Evolutionary conservation across 169 alveolate species (phyloP).

Genomic region (Plasmodium sp.): DNA sequence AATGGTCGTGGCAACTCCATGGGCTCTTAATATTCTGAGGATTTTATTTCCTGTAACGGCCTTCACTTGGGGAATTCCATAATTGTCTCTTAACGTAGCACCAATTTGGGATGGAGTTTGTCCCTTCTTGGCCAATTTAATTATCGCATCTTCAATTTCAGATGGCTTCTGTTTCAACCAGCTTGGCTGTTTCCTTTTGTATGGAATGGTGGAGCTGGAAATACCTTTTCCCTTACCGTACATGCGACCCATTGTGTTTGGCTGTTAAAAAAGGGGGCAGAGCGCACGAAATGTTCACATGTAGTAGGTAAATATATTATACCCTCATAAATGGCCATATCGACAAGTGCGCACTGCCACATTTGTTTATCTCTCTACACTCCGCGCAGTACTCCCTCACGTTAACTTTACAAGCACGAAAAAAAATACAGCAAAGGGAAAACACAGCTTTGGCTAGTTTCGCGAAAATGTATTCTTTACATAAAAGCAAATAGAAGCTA

Average conservation of each 20-base stretch:
- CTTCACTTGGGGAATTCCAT: constrained; percentile 98
- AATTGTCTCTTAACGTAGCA: constrained; percentile 97
- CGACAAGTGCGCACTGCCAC: neutral
- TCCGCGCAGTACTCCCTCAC: neutral
- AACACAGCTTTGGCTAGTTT: neutral
- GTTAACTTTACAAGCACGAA: neutral
- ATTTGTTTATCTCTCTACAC: neutral
- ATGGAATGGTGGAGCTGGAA: constrained; percentile 96
- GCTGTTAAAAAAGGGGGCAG: neutral
- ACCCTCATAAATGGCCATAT: neutral
- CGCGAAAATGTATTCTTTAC: neutral
- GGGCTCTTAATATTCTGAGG: constrained; percentile 95
- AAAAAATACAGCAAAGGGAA: neutral
- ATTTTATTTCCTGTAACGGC: constrained; percentile 97
- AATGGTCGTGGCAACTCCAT: constrained; percentile 97
- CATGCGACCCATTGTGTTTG: constrained; percentile 92
- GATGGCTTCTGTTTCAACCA: constrained; percentile 96
- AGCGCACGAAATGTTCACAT: neutral
- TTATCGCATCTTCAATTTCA: constrained; percentile 95
- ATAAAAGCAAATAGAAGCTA: neutral
- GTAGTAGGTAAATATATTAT: neutral
- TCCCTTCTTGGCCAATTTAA: constrained; percentile 98
- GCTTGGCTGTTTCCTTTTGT: constrained; percentile 96
- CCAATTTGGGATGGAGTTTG: constrained; percentile 98
- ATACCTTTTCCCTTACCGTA: constrained; percentile 94